These are phyloP conservation scores for Loxodes magnus DNA, from an alignment of 73 alveolate species.

Conservation along the genomic window DNA sequence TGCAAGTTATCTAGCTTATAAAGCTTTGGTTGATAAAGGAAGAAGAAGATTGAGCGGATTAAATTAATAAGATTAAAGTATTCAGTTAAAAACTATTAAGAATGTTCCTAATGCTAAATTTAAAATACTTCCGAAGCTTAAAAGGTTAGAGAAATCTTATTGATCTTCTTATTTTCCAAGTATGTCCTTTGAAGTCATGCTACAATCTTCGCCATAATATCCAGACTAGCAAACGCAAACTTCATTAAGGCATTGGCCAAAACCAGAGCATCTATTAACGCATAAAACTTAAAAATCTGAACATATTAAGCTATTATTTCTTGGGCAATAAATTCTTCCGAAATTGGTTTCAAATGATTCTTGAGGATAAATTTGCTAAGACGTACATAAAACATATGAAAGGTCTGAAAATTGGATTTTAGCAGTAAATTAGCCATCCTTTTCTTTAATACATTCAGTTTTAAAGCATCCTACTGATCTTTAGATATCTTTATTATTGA, in stretches of 20 bases:
- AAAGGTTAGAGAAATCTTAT: too few species aligned
- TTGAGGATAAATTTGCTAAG: neutral
- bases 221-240: conserved; percentile 5
- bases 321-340: neutral
- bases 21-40: too few species aligned
- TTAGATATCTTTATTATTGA: too few species aligned
- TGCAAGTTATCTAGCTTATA: too few species aligned
- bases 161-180: too few species aligned
- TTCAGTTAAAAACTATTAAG: too few species aligned
- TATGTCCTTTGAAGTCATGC: too few species aligned
- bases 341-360: neutral
- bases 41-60: too few species aligned
- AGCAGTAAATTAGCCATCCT: neutral
- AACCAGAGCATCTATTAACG: conserved; percentile 3
- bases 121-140: too few species aligned
- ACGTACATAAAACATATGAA: neutral
- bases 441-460: neutral
- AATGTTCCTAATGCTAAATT: too few species aligned
- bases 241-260: conserved; percentile 3
- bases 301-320: conserved; percentile 6
- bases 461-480: neutral
- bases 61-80: too few species aligned
- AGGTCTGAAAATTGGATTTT: neutral
- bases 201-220: conserved; percentile 1
- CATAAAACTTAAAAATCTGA: neutral